Evolutionary conservation across 257 asterid species (phyloP), one percentile per base, ranked within the genome.

Genomic region (Petunia secreta): DNA sequence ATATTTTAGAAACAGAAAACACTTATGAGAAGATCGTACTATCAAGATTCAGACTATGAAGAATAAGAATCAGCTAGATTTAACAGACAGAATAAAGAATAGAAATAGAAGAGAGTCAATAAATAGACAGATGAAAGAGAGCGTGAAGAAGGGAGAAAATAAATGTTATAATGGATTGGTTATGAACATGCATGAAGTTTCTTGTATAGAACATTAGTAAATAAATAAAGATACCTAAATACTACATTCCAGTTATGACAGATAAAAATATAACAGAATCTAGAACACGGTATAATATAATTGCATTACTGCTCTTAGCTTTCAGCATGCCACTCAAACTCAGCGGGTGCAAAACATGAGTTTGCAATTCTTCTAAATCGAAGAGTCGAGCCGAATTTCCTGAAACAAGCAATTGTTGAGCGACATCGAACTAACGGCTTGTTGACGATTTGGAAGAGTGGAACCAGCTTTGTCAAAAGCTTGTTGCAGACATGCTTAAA

Each of bases 211-310:
- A 66, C 37, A 66, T 7, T 41, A 15, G 10, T 71, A 48, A 34
- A 34, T 13, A 71, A 50, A 71, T 38, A 48, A 36, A 52, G 25
- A 34, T 52, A 50, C 60, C 78, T 52, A 73, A 34, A 50, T 73
- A 34, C 62, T 44, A 3, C 34, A 25, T 71, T 41, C 43, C 10
- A 4, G 34, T 25, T 36, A 46, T 36, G 78, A 36, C 63, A 73
- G 46, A 34, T 50, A 52, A 50, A 73, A 73, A 62, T 50, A 52
- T 34, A 34, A 73, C 50, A 73, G 50, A 73, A 50, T 50, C 62
- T 50, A 73, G 78, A 73, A 3, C 78, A 50, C 34, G 62, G 62
- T 50, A 73, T 11, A 44, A 73, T 68, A n/a, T 69, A 52, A 62
- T 73, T 36, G 46, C 62, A 73, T 58, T 36, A 50, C 34, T 34